Percentiles rank a stretch among this genome's conserved stretches.
Conservation (phyloP, 306 rosid genomes). For the Dryas drummondii region DNA sequence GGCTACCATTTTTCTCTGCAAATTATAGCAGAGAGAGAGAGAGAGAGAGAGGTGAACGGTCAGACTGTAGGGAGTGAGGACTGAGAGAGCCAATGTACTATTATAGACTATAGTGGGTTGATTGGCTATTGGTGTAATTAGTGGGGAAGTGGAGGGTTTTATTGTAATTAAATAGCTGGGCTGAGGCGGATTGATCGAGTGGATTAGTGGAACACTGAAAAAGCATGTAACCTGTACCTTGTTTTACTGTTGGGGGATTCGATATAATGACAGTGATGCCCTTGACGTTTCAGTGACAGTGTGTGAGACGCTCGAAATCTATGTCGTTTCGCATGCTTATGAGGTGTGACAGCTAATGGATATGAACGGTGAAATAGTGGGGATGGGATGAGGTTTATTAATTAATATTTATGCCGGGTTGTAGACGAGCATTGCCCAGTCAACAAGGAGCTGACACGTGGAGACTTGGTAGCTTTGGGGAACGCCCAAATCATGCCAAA, state of each 20-base stretch:
- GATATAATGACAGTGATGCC: slow-evolving; percentile 20
- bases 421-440: neutral
- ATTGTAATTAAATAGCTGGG: slow-evolving; percentile 14
- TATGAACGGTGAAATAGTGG: neutral
- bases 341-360: too few species aligned
- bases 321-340: neutral
- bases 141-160: slow-evolving; percentile 30
- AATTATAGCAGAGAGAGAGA: slow-evolving; percentile 13
- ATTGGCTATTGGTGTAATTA: slow-evolving; percentile 31
- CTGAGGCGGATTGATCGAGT: slow-evolving; percentile 4
- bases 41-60: slow-evolving; percentile 6
- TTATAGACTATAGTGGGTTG: neutral
- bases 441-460: neutral
- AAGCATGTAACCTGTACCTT: slow-evolving; percentile 8
- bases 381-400: neutral
- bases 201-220: neutral
- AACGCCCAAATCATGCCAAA: neutral
- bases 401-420: too few species aligned
- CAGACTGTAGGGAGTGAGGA: slow-evolving; percentile 8
- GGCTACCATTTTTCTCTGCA: slow-evolving; percentile 60
- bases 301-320: neutral
- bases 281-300: neutral
- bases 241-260: neutral
- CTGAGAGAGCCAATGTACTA: neutral
- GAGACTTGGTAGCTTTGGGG: neutral